These are phyloP conservation scores for Elsinoe necatrix DNA, from an alignment of 2,329 filamentous ascomycete genomes.

Conservation along the genomic window DNA sequence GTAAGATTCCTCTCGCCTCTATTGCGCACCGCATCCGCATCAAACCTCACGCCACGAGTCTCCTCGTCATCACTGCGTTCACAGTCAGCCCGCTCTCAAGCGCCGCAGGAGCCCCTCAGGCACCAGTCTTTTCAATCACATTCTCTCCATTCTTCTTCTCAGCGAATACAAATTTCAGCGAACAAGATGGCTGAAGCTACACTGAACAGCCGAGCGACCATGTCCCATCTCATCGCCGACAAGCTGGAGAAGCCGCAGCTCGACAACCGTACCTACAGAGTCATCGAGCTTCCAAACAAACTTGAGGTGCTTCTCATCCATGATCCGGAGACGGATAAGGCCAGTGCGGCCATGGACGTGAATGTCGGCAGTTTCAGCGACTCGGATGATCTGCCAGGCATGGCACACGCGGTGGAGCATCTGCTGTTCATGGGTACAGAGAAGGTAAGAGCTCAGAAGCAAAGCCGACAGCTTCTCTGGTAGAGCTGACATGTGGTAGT, in stretches of 20 bases:
- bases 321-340: slow-evolving; percentile 92
- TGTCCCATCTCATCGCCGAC: slow-evolving; percentile 46
- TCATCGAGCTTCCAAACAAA: slow-evolving; percentile 75
- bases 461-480: background rate
- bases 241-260: slow-evolving; percentile 71
- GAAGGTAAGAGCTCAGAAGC: slow-evolving; percentile 50
- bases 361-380: slow-evolving; percentile 96
- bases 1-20: slow-evolving; percentile 8
- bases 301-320: slow-evolving; percentile 89
- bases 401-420: slow-evolving; percentile 95
- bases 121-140: background rate
- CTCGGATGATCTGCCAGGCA: slow-evolving; percentile 79
- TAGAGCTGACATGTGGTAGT: slow-evolving; percentile 41
- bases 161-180: background rate
- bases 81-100: background rate
- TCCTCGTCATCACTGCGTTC: slow-evolving; percentile 3
- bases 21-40: background rate
- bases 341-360: slow-evolving; percentile 88
- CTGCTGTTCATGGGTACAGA: slow-evolving; percentile 97
- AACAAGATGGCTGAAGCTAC: slow-evolving; percentile 11
- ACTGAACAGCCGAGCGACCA: slow-evolving; percentile 18
- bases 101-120: background rate
- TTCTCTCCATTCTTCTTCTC: background rate
- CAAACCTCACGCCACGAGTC: background rate
- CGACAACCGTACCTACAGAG: slow-evolving; percentile 79